These are phyloP conservation scores for Alternaria angustiovoidea DNA, from an alignment of 2,329 filamentous ascomycete genomes.

Conservation along the genomic window DNA sequence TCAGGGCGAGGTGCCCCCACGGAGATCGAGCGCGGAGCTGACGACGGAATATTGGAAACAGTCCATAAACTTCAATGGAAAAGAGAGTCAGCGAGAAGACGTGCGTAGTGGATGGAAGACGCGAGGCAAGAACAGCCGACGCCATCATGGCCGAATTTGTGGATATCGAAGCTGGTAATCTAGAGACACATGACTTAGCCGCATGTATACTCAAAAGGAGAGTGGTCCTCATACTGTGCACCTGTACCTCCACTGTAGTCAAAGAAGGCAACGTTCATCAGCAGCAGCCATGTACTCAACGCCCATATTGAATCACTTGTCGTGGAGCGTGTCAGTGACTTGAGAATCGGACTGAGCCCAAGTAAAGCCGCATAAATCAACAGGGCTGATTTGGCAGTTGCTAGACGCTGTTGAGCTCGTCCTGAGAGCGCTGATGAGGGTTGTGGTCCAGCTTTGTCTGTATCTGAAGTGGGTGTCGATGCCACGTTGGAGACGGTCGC, in stretches of 20 bases:
- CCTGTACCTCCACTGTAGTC: slow-evolving; percentile 82
- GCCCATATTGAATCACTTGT: slow-evolving; percentile 97
- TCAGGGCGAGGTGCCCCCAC: slow-evolving; percentile 80
- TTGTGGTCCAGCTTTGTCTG: neutral
- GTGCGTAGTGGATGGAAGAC: slow-evolving; percentile 87
- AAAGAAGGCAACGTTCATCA: slow-evolving; percentile 97
- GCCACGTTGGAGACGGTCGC: slow-evolving; percentile 53
- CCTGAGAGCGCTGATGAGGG: slow-evolving; percentile 56
- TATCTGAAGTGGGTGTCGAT: slow-evolving; percentile 4
- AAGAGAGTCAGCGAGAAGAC: slow-evolving; percentile 96
- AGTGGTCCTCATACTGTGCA: slow-evolving; percentile 53
- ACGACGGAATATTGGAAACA: slow-evolving; percentile 96
- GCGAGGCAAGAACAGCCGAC: slow-evolving; percentile 89
- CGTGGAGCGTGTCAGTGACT: slow-evolving; percentile 92
- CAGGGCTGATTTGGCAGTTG: slow-evolving; percentile 89
- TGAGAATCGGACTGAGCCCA: slow-evolving; percentile 92
- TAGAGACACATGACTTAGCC: slow-evolving; percentile 42
- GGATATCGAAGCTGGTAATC: slow-evolving; percentile 78
- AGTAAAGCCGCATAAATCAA: slow-evolving; percentile 93
- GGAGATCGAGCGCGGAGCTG: slow-evolving; percentile 84
- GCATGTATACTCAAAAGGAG: neutral
- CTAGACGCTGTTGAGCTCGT: slow-evolving; percentile 70
- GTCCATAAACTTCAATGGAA: slow-evolving; percentile 94
- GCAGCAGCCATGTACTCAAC: slow-evolving; percentile 89
- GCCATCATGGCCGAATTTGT: slow-evolving; percentile 98